These are phyloP conservation scores for Epichloe baconii DNA, from an alignment of 2,329 filamentous ascomycete species.

Conservation along the genomic window DNA sequence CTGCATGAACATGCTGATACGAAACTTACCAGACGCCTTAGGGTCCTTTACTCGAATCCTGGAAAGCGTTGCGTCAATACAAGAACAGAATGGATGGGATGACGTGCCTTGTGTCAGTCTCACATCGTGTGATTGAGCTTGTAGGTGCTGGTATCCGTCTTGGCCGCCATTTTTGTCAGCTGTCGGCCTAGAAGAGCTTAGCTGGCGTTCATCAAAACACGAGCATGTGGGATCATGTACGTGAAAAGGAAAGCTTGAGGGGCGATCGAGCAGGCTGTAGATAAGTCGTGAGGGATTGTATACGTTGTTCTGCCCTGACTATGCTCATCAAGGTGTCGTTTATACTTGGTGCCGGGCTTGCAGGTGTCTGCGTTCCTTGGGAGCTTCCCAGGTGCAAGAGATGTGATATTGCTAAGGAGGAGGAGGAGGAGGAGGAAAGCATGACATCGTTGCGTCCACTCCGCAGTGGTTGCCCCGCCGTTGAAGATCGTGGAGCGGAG, in stretches of 20 bases:
- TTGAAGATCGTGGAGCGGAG: neutral
- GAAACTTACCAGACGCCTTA: slow-evolving; percentile 51
- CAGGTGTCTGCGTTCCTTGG: neutral
- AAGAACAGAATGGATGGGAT: neutral
- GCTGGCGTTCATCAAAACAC: neutral
- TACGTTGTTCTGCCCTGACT: slow-evolving; percentile 13
- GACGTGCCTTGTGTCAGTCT: slow-evolving; percentile 11
- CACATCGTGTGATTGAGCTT: slow-evolving; percentile 84
- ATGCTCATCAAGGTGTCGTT: slow-evolving; percentile 11
- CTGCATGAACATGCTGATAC: no score
- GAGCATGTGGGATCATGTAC: neutral
- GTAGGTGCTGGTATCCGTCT: slow-evolving; percentile 65
- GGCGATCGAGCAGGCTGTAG: slow-evolving; percentile 6
- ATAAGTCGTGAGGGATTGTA: slow-evolving; percentile 12
- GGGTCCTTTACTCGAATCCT: slow-evolving; percentile 95
- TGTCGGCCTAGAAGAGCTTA: slow-evolving; percentile 2
- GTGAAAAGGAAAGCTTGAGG: slow-evolving; percentile 4
- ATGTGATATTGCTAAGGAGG: neutral
- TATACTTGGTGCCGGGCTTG: neutral
- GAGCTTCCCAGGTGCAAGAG: neutral
- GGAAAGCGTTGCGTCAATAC: slow-evolving; percentile 7
- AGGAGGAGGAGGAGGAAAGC: neutral
- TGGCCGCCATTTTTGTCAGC: slow-evolving; percentile 41
- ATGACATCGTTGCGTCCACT: neutral
- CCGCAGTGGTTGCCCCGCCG: neutral